Percentiles rank a stretch among this genome's conserved stretches.
Conservation (phyloP, 768 basidiomycete genomes). For the Leccinellum albellum region DNA sequence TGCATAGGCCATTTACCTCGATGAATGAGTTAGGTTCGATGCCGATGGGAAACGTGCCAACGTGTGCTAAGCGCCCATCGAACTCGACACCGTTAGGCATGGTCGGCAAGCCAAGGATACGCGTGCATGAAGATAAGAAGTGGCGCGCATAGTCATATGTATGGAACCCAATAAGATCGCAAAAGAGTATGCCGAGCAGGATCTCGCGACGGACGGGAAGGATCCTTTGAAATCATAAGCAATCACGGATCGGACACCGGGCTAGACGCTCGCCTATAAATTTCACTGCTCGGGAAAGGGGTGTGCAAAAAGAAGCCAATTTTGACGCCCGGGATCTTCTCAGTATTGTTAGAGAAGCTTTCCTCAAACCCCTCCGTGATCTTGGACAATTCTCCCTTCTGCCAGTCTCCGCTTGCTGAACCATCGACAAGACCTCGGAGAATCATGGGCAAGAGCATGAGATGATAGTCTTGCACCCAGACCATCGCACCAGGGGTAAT, state of each 20-base stretch:
- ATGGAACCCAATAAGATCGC: constrained; percentile 98
- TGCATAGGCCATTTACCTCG: constrained; percentile 44
- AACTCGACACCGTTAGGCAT: constrained; percentile 99
- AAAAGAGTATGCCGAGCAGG: constrained; percentile 91
- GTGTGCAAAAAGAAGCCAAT: constrained; percentile 99
- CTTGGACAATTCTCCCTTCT: constrained; percentile 57
- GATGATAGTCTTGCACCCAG: constrained; percentile 98
- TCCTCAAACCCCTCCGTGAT: constrained; percentile 71
- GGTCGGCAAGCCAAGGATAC: constrained; percentile 90
- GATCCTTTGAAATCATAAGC: constrained; percentile 51
- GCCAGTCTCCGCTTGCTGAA: constrained; percentile 52
- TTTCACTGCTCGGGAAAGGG: constrained; percentile 96
- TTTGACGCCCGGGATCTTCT: constrained; percentile 66
- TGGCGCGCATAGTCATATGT: constrained; percentile 99
- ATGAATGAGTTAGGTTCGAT: constrained; percentile 94
- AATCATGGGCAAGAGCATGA: constrained; percentile 96
- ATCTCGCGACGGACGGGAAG: constrained; percentile 97
- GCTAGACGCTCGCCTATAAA: constrained; percentile 72
- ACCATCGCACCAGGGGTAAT: constrained; percentile 88
- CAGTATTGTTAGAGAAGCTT: constrained; percentile 32
- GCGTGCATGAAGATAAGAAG: constrained; percentile 97
- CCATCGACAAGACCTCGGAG: constrained; percentile 86
- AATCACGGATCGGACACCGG: constrained; percentile 12
- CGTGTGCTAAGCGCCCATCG: constrained; percentile 90
- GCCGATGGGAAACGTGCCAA: constrained; percentile 98